Base-by-base conservation (phyloP, 768 basidiomycete species). In the Phylloporus arenicola region DNA sequence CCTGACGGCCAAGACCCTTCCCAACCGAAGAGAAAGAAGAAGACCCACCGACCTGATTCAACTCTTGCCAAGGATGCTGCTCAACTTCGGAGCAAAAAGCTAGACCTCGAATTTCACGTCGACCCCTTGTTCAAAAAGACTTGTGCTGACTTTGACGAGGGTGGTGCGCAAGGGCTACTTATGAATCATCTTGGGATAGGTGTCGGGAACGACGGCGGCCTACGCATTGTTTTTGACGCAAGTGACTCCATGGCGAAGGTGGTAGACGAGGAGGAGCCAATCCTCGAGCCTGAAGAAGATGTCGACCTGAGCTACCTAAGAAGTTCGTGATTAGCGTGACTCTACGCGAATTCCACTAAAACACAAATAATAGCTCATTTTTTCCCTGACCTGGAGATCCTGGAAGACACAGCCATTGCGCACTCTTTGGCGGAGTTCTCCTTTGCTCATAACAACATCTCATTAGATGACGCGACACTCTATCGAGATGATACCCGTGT, bases 71-170 rank as follows among this genome's bases (percentile, higher is more conserved):
- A 95, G 64, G 85, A 86, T 56, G 82, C 84, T 30, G 68, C 78
- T 0, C 83, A 91, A 50, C 75, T 99, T 17, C 80, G 84, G 56
- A 87, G 82, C 71, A 97, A 99, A 75, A 92, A 95, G 62, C 77
- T 92, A 40, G 96, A 99, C 51, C 78, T 98, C 29, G 96, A 97
- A 64, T 96, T 96, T 68, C 86, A 82, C 40, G 92, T 99, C 25
- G 96, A 99, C 64, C 96, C 96, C 2, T 75, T 99, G 30, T 99
- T 99, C 74, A 88, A 81, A 72, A 99, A 99, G 75, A 98, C 96
- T 2, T 91, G 86, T 60, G 95, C 91, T 20, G 96, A 99, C 64
- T 98, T 99, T 61, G 96, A 99, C 65, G 96, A 99, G 68, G 96
- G 94, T 37, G 95, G 96, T 43, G 96, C 96, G 0, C 85, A 90